A percentile compares a stretch with the other conserved stretches of the same genome.
phyloP scores from a whole-genome alignment of 2,329 filamentous ascomycete genomes.

The Aspergillus novoparasiticus region DNA sequence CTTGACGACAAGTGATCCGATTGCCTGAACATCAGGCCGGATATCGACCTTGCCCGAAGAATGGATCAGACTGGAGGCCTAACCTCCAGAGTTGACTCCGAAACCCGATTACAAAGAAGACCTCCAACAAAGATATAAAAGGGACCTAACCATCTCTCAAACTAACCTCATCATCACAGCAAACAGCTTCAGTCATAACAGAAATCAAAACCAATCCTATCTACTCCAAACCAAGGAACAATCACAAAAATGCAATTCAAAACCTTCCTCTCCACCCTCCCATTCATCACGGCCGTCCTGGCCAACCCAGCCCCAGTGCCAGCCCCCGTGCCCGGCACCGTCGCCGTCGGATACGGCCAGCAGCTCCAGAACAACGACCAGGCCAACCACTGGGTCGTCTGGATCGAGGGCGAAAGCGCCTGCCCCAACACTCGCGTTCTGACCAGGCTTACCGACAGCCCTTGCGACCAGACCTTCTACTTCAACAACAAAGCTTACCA shows the following conservation, averaged over 20 bases:
- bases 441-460: not conserved
- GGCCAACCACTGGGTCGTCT: slow-evolving; percentile 2
- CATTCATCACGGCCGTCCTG: not conserved
- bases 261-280: not conserved
- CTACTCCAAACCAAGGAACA: too few relatives aligned
- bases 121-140: not conserved
- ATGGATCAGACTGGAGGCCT: not conserved
- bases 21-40: not conserved
- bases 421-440: not conserved
- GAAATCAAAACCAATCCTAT: not conserved
- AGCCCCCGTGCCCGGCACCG: not conserved
- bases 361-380: not conserved
- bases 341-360: not conserved
- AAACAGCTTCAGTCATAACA: not conserved
- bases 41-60: not conserved
- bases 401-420: not conserved
- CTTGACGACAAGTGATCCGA: not conserved
- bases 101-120: not conserved
- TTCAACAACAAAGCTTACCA: not conserved
- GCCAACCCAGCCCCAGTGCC: not conserved
- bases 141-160: not conserved
- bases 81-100: not conserved
- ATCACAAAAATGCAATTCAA: not conserved
- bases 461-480: not conserved
- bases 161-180: not conserved